A percentile compares a stretch with the other conserved stretches of the same genome.
Conservation (phyloP, 331 rosid genomes). For the Quercus lobata region DNA sequence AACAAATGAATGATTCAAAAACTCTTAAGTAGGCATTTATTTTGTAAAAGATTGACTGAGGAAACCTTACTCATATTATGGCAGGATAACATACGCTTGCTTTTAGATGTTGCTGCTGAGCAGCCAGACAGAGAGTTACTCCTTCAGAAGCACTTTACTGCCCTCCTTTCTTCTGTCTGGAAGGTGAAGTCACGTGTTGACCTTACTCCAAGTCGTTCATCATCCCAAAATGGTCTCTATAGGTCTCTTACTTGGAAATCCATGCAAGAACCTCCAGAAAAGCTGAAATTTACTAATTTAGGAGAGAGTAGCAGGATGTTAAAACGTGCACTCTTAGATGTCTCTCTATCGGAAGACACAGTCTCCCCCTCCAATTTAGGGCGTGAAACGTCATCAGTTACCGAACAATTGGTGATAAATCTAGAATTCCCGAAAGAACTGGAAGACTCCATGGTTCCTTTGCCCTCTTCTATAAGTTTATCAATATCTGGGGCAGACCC, state of each 20-base stretch:
- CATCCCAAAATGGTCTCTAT: conserved; percentile 53
- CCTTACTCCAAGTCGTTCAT: conserved; percentile 28
- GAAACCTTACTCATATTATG: conserved; percentile 16
- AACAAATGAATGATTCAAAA: not conserved
- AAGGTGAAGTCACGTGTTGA: conserved; percentile 47
- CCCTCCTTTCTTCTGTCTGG: conserved; percentile 74
- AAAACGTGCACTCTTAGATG: conserved; percentile 67
- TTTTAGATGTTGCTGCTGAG: conserved; percentile 80
- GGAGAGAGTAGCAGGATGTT: conserved; percentile 54
- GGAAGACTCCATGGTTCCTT: conserved; percentile 32
- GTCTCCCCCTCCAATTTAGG: conserved; percentile 32
- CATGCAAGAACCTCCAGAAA: conserved; percentile 47
- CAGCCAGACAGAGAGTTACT: conserved; percentile 74
- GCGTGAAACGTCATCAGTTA: conserved; percentile 23
- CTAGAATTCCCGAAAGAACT: conserved; percentile 55
- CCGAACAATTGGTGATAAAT: conserved; percentile 55
- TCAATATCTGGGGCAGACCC: conserved; percentile 48
- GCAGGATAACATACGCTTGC: conserved; percentile 78
- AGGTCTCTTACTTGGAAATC: conserved; percentile 37
- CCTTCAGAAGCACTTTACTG: conserved; percentile 87
- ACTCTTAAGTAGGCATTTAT: not conserved
- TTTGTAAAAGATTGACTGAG: not conserved
- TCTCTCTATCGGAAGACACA: conserved; percentile 37
- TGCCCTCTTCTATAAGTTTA: conserved; percentile 65
- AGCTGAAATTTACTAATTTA: conserved; percentile 41